Conservation (phyloP, 2,329 filamentous ascomycete genomes). For the Claviceps sp. region DNA sequence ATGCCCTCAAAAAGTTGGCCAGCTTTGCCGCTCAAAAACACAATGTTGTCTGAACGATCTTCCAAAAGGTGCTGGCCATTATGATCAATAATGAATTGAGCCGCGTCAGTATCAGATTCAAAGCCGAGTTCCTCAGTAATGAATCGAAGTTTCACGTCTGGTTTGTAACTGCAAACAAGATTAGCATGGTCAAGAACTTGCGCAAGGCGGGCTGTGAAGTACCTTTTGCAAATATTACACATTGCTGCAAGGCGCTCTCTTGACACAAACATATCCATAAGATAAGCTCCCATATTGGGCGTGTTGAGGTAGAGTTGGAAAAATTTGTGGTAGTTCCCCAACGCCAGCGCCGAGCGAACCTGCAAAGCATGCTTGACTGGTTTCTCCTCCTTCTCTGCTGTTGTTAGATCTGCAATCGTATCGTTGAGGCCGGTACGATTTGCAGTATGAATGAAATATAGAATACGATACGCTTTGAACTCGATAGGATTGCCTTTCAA, state of each 20-base stretch:
- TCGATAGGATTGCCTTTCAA: slow-evolving; percentile 83
- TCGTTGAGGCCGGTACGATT: slow-evolving; percentile 98
- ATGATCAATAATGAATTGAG: slow-evolving; percentile 78
- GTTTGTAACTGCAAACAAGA: slow-evolving; percentile 62
- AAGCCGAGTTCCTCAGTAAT: slow-evolving; percentile 94
- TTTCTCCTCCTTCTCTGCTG: slow-evolving; percentile 78
- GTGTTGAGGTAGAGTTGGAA: slow-evolving; percentile 92
- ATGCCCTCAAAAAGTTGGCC: slow-evolving; percentile 59
- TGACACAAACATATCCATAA: slow-evolving; percentile 98
- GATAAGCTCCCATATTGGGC: slow-evolving; percentile 92
- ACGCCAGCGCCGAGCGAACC: slow-evolving; percentile 79
- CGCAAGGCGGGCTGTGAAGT: slow-evolving; percentile 7
- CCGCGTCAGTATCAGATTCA: slow-evolving; percentile 80
- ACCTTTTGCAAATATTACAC: slow-evolving; percentile 91
- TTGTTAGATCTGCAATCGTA: slow-evolving; percentile 95
- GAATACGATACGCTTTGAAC: slow-evolving; percentile 98
- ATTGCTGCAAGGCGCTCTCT: slow-evolving; percentile 85
- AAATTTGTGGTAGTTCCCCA: slow-evolving; percentile 95
- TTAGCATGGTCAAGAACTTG: not conserved
- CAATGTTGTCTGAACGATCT: slow-evolving; percentile 60
- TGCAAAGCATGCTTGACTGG: slow-evolving; percentile 83
- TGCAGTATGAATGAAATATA: slow-evolving; percentile 98
- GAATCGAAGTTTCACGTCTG: slow-evolving; percentile 76
- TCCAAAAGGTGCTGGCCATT: slow-evolving; percentile 63
- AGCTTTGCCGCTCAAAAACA: slow-evolving; percentile 63